These are phyloP conservation scores for Beta lomatogona DNA, from an alignment of 179 eudicot species.

Conservation along the genomic window DNA sequence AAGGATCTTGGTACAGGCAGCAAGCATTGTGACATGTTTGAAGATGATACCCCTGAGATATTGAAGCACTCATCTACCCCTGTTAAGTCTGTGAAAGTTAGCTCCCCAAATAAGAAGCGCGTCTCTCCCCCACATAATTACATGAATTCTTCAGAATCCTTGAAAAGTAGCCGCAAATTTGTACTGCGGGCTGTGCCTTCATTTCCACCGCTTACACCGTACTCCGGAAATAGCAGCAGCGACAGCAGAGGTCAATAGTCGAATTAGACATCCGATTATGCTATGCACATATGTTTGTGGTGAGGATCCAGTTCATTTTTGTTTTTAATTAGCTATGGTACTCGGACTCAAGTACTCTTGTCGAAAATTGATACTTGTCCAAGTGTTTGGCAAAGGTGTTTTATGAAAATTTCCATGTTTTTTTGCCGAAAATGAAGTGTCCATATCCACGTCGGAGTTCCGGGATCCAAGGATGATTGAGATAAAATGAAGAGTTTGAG, in stretches of 20 bases:
- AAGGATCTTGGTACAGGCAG: slow-evolving; percentile 34
- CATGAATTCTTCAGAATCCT: slow-evolving; percentile 22
- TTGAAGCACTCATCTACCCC: slow-evolving; percentile 51
- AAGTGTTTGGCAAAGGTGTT: too few species aligned
- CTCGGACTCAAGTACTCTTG: too few species aligned
- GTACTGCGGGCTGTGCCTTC: slow-evolving; percentile 40
- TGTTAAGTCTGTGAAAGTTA: slow-evolving; percentile 48
- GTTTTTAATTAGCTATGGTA: too few species aligned
- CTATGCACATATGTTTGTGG: slow-evolving; percentile 8
- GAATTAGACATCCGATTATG: slow-evolving; percentile 11
- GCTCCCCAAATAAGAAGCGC: slow-evolving; percentile 81
- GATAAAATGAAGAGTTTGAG: too few species aligned
- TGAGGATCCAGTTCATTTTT: slow-evolving; percentile 1
- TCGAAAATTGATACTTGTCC: too few species aligned
- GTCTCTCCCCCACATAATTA: slow-evolving; percentile 64
- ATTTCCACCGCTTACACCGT: slow-evolving; percentile 49
- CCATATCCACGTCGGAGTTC: too few species aligned
- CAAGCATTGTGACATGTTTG: slow-evolving; percentile 30
- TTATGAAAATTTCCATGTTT: too few species aligned
- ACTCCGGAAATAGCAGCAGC: slow-evolving; percentile 24
- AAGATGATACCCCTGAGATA: slow-evolving; percentile 57
- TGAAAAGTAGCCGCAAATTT: slow-evolving; percentile 37
- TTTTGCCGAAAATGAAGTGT: too few species aligned
- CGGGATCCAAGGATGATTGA: too few species aligned
- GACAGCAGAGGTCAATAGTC: slow-evolving; percentile 14